Conservation (phyloP, 768 basidiomycete genomes). For the Phaffia tasmanica region DNA sequence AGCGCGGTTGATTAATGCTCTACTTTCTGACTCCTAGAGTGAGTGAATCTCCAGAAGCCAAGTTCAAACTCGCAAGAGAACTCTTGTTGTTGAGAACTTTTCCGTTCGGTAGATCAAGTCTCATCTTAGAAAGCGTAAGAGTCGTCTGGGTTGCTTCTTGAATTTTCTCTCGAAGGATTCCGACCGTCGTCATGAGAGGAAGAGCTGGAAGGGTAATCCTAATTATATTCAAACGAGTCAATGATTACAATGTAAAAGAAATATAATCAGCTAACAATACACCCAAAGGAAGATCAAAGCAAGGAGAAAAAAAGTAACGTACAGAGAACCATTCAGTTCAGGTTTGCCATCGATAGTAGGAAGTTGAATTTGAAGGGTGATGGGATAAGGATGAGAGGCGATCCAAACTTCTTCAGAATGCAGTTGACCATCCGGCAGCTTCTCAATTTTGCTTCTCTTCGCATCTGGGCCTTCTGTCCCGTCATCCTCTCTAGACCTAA, state of each 20-base stretch:
- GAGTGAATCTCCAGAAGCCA: slow-evolving; percentile 81
- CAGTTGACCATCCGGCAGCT: slow-evolving; percentile 59
- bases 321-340: slow-evolving; percentile 58
- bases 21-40: slow-evolving; percentile 55
- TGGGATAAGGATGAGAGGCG: slow-evolving; percentile 78
- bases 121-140: slow-evolving; percentile 67
- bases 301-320: not conserved
- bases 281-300: not conserved
- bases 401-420: slow-evolving; percentile 58
- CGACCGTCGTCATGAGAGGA: slow-evolving; percentile 71
- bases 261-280: no score
- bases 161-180: slow-evolving; percentile 81
- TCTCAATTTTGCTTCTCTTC: slow-evolving; percentile 77
- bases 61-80: slow-evolving; percentile 73
- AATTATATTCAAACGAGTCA: slow-evolving; percentile 53
- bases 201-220: slow-evolving; percentile 68
- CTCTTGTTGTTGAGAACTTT: slow-evolving; percentile 80
- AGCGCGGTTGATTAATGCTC: not conserved
- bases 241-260: no score
- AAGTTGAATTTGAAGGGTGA: slow-evolving; percentile 72
- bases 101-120: slow-evolving; percentile 52
- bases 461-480: slow-evolving; percentile 68
- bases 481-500: slow-evolving; percentile 48
- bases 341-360: slow-evolving; percentile 71
- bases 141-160: slow-evolving; percentile 63